Evolutionary conservation across 1,139 yeast species (phyloP).

Genomic region (Blastobotrys proliferans): DNA sequence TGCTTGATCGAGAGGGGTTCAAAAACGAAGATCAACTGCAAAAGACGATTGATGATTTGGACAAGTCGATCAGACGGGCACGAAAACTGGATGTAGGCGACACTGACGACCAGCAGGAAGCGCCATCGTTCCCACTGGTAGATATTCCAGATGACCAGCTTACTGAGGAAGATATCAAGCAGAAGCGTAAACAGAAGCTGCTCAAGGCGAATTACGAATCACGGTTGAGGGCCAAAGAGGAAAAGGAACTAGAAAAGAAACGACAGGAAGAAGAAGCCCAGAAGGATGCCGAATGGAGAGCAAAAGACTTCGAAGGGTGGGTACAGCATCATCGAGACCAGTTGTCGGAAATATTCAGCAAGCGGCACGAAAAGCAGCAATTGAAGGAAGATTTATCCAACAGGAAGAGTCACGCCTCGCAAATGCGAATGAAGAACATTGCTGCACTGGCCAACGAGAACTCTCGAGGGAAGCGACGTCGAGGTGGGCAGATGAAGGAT

Average conservation of each 20-base stretch:
- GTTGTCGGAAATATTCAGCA: slow-evolving; percentile 53
- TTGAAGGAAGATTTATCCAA: slow-evolving; percentile 77
- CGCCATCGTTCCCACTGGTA: slow-evolving; percentile 71
- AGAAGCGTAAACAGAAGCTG: slow-evolving; percentile 77
- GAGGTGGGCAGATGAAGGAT: slow-evolving; percentile 42
- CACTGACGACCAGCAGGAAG: slow-evolving; percentile 37
- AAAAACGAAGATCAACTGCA: slow-evolving; percentile 68
- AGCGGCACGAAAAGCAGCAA: slow-evolving; percentile 63
- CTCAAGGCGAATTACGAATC: slow-evolving; percentile 88
- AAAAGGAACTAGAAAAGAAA: slow-evolving; percentile 58
- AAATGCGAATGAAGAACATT: slow-evolving; percentile 84
- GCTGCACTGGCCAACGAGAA: slow-evolving; percentile 85
- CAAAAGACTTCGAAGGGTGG: slow-evolving; percentile 75
- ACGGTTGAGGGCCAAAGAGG: slow-evolving; percentile 74
- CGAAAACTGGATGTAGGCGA: slow-evolving; percentile 60
- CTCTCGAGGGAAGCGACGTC: slow-evolving; percentile 29
- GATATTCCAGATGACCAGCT: slow-evolving; percentile 79
- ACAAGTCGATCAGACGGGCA: slow-evolving; percentile 64
- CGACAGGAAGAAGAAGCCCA: slow-evolving; percentile 42
- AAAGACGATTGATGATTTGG: slow-evolving; percentile 62
- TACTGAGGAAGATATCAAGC: slow-evolving; percentile 74
- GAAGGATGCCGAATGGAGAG: slow-evolving; percentile 76
- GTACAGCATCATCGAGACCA: slow-evolving; percentile 61
- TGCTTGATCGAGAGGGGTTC: slow-evolving; percentile 71
- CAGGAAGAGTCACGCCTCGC: slow-evolving; percentile 88